These are phyloP conservation scores for Stereocaulon alpinum DNA, from an alignment of 495 filamentous ascomycete species.

Conservation along the genomic window DNA sequence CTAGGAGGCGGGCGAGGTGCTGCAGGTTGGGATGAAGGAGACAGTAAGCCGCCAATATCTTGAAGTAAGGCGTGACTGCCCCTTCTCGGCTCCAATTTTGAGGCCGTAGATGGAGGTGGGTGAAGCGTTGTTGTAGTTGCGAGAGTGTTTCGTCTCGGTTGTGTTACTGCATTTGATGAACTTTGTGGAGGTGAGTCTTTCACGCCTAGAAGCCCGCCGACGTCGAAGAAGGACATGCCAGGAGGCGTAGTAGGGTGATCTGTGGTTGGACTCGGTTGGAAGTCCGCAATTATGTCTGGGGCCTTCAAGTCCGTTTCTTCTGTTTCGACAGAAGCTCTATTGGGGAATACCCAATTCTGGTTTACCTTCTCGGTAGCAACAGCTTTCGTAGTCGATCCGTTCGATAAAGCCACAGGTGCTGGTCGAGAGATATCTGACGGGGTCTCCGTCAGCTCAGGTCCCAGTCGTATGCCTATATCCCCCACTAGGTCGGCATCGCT, in stretches of 20 bases:
- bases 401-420: constrained; percentile 31
- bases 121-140: constrained; percentile 1
- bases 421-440: constrained; percentile 29
- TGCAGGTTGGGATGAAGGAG: constrained; percentile 22
- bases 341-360: constrained; percentile 22
- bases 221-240: constrained; percentile 59
- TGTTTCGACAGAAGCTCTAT: constrained; percentile 25
- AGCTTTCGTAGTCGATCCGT: constrained; percentile 14
- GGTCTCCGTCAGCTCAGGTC: constrained; percentile 45
- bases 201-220: constrained; percentile 49
- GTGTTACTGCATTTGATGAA: constrained; percentile 15
- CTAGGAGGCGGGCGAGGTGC: constrained; percentile 10
- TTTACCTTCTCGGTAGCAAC: constrained; percentile 20
- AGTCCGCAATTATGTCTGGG: not conserved
- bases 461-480: constrained; percentile 56
- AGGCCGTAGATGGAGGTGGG: not conserved
- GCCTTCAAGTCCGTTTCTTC: constrained; percentile 14
- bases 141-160: constrained; percentile 6
- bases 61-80: constrained; percentile 47
- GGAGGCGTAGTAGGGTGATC: constrained; percentile 31
- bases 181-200: constrained; percentile 5
- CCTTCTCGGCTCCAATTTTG: constrained; percentile 5
- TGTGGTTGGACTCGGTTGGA: constrained; percentile 5
- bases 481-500: constrained; percentile 72
- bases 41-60: constrained; percentile 46